These are phyloP conservation scores for Ophiostoma angusticollis DNA, from an alignment of 2,329 filamentous ascomycete species.

Conservation along the genomic window DNA sequence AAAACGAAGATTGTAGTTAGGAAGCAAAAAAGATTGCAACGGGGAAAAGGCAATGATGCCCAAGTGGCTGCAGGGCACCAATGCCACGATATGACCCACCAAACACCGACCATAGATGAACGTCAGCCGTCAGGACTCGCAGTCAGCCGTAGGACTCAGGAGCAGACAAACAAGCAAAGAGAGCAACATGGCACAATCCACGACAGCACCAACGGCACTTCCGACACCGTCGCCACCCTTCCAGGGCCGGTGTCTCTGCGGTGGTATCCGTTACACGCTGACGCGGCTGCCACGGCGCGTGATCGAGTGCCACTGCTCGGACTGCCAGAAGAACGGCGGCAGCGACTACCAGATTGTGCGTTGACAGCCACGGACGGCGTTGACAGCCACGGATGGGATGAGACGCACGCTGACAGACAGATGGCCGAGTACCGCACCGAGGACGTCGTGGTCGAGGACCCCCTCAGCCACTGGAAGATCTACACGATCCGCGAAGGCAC, in stretches of 20 bases:
- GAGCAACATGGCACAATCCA: background rate
- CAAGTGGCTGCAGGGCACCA: no score
- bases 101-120: no score
- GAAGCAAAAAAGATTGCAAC: no score
- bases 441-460: constrained; percentile 14
- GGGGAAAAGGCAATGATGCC: no score
- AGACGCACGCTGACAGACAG: background rate
- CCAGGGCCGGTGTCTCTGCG: constrained; percentile 14
- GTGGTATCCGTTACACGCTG: constrained; percentile 13
- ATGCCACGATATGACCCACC: no score
- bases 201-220: no score
- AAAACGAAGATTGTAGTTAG: no score
- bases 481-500: constrained; percentile 13
- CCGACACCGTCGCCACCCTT: constrained; percentile 5
- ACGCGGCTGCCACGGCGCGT: constrained; percentile 11
- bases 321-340: constrained; percentile 14
- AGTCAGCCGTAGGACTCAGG: no score
- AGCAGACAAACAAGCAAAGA: no score
- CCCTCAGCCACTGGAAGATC: constrained; percentile 10
- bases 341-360: constrained; percentile 13
- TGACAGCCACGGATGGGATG: no score
- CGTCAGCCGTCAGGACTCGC: no score
- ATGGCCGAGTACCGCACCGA: constrained; percentile 13
- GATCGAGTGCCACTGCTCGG: constrained; percentile 14
- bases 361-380: background rate